phyloP scores from a whole-genome alignment of 495 filamentous ascomycete genomes.

The Penicillium lagena region DNA sequence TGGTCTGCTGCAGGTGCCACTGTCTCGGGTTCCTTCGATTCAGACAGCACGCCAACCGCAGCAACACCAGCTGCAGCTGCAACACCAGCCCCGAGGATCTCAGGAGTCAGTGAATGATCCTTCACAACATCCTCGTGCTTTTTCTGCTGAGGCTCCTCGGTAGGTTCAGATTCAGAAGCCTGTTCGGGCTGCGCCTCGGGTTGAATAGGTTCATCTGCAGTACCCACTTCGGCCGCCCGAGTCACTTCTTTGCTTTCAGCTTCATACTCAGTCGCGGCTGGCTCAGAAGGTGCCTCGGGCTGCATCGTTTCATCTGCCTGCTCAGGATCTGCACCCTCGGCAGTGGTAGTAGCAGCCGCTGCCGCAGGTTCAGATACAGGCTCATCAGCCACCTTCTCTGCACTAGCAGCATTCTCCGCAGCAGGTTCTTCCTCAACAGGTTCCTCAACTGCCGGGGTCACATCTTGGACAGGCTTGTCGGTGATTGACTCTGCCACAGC shows the following conservation, averaged over 20 bases:
- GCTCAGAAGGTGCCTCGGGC: background rate
- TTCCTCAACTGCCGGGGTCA: slow-evolving; percentile 1
- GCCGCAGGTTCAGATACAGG: slow-evolving; percentile 4
- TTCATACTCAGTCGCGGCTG: background rate
- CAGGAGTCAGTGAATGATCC: slow-evolving; percentile 15
- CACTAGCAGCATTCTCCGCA: slow-evolving; percentile 1
- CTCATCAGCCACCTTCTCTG: slow-evolving; percentile 3
- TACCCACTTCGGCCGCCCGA: background rate
- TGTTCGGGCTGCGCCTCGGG: background rate
- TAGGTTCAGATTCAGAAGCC: slow-evolving; percentile 2
- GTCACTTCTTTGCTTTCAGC: background rate
- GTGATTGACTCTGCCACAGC: background rate
- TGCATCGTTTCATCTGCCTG: background rate
- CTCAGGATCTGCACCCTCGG: background rate
- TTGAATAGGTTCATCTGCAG: slow-evolving; percentile 1
- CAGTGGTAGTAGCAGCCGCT: background rate
- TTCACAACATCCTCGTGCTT: slow-evolving; percentile 8
- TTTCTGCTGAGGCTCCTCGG: slow-evolving; percentile 3
- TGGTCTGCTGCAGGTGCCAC: slow-evolving; percentile 5
- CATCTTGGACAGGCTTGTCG: background rate
- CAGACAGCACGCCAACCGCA: slow-evolving; percentile 13
- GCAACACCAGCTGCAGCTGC: slow-evolving; percentile 17
- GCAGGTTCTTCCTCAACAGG: background rate
- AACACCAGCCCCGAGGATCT: slow-evolving; percentile 20
- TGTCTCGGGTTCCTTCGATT: slow-evolving; percentile 8